phyloP scores from a whole-genome alignment of 768 basidiomycete genomes.

The Trichaptum fuscoviolaceum region DNA sequence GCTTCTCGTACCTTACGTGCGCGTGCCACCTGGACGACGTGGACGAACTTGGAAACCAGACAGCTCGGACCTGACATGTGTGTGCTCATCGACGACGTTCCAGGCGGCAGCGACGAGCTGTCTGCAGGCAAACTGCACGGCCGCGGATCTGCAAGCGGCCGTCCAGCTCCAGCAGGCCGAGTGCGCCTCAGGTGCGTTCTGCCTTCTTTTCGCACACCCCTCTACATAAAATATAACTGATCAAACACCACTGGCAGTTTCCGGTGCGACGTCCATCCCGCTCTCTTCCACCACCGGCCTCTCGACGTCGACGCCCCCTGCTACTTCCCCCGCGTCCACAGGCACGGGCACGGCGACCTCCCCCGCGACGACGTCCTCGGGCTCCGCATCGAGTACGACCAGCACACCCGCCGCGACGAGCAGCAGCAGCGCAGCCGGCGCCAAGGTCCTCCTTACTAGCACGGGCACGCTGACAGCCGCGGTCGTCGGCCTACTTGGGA shows the following conservation, averaged over 20 bases:
- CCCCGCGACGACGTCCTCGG: no score
- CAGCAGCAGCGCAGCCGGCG: not conserved
- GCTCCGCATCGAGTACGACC: not conserved
- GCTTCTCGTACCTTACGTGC: no score
- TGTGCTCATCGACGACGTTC: conserved; percentile 35
- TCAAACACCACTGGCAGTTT: not conserved
- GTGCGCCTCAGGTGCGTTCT: conserved; percentile 25
- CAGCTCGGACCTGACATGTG: conserved; percentile 35
- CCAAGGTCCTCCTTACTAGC: not conserved
- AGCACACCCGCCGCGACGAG: not conserved
- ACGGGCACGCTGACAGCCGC: not conserved
- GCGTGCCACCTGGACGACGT: no score
- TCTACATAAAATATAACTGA: not conserved
- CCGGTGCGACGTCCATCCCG: not conserved
- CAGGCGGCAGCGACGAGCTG: conserved; percentile 29
- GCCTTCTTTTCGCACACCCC: not conserved
- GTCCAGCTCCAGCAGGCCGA: conserved; percentile 23
- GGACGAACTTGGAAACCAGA: no score
- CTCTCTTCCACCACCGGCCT: not conserved
- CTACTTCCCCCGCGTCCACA: not conserved
- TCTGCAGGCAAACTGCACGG: conserved; percentile 29
- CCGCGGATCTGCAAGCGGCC: conserved; percentile 27
- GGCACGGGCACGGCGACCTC: no score
- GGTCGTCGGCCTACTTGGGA: not conserved
- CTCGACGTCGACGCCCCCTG: no score